Conservation (phyloP, 2,329 filamentous ascomycete genomes). For the Clonostachys rhizophaga region DNA sequence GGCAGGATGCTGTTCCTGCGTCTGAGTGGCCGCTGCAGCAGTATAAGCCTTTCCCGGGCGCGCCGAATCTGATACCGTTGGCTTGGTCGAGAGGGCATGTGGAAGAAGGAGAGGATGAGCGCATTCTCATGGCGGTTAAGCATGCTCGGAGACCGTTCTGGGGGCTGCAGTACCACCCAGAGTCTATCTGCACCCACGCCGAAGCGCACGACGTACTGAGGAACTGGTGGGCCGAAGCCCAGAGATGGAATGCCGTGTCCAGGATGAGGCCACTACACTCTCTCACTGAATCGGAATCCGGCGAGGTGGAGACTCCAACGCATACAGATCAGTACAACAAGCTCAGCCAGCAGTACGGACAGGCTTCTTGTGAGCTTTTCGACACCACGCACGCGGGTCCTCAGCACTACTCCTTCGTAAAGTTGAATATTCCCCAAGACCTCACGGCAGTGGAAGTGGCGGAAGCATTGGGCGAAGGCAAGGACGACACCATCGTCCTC, state of each 20-base stretch:
- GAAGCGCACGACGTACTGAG: constrained; percentile 59
- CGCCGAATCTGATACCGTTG: constrained; percentile 46
- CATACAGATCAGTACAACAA: neutral
- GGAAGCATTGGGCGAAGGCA: constrained; percentile 36
- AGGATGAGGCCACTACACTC: neutral
- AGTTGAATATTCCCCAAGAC: constrained; percentile 36
- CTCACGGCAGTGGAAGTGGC: constrained; percentile 50
- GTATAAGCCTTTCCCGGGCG: constrained; percentile 11
- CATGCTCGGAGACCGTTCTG: constrained; percentile 71
- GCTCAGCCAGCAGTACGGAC: constrained; percentile 8
- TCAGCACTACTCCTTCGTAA: constrained; percentile 29
- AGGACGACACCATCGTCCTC: constrained; percentile 46
- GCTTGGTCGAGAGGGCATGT: constrained; percentile 55
- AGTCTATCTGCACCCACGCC: constrained; percentile 77
- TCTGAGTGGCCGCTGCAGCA: constrained; percentile 20
- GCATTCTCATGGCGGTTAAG: constrained; percentile 71
- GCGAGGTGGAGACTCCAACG: neutral
- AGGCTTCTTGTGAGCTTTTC: constrained; percentile 4
- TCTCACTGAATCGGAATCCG: neutral
- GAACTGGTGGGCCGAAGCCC: constrained; percentile 71
- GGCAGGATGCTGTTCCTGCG: constrained; percentile 33
- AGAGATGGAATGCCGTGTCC: constrained; percentile 48
- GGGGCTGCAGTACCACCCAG: constrained; percentile 88
- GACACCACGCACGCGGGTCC: constrained; percentile 4
- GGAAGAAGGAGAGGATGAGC: constrained; percentile 20